Percentiles rank a stretch among this genome's conserved stretches.
These are phyloP conservation scores for Malus hybrid DNA, from an alignment of 331 rosid species.

Conservation along the genomic window DNA sequence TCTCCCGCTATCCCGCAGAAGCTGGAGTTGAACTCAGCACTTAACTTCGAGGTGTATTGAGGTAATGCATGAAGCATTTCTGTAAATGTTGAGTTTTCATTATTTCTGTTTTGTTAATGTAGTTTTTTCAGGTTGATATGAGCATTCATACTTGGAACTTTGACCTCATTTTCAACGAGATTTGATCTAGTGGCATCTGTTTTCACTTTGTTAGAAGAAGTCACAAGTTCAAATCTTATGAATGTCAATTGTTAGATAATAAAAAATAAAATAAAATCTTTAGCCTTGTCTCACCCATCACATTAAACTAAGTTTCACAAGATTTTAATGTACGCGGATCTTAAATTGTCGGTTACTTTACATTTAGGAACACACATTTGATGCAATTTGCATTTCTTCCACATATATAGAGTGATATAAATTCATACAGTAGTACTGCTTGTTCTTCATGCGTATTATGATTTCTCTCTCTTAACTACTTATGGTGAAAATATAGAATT, in stretches of 20 bases:
- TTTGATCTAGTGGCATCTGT: neutral
- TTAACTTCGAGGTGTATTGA: neutral
- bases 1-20: neutral
- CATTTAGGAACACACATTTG: neutral
- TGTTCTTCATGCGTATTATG: neutral
- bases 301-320: neutral
- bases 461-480: neutral
- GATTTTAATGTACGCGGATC: neutral
- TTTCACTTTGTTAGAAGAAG: neutral
- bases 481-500: neutral
- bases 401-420: too few species aligned
- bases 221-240: neutral
- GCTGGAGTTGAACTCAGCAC: neutral
- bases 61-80: neutral
- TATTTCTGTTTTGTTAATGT: neutral
- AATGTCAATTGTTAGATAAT: neutral
- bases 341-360: neutral
- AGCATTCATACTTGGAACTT: neutral
- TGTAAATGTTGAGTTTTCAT: neutral
- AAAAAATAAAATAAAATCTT: neutral
- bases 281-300: neutral
- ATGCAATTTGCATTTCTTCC: neutral
- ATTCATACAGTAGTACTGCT: neutral
- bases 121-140: neutral
- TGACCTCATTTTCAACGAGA: neutral